Base-by-base conservation (phyloP, 345 rosid genomes). In the Mangifera indica region DNA sequence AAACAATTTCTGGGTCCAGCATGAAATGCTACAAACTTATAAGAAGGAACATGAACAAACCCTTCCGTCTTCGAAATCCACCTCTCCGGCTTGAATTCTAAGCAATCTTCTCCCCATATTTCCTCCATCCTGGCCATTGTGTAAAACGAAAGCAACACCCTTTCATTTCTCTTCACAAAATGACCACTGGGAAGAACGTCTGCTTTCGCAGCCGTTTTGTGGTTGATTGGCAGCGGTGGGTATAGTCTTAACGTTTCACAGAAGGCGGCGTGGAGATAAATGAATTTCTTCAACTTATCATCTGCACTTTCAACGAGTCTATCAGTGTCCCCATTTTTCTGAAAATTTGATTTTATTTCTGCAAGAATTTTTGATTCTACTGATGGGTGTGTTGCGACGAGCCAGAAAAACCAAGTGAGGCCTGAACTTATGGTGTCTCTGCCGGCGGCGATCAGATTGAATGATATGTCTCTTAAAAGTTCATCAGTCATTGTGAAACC, bases 381-480 rank as follows among this genome's bases (percentile, higher is more conserved):
- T 46, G 53, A 49, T 49, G 84, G 89, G 48, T 86, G 72, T 10
- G 70, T 81, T 0, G 78, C 63, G 10, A 79, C 52, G 12, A 83
- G 79, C 87, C 85, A 85, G 29, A 81, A 68, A 46, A 81, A 76
- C 87, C 87, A 85, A 32, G 71, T 32, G 37, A 83, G 75, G 14
- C 70, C 74, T n/a, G 82, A 60, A 44, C 68, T 79, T 66, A 82
- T 48, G 0, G 89, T 69, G 74, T 83, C 87, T 66, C 76, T 86
- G 15, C 85, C 89, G 15, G 84, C 89, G 26, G 49, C 45, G 42
- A 81, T 1, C n/a, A 83, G 64, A 29, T 45, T 80, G 4, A 72
- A 62, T 17, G 75, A 54, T 10, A 53, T 24, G 70, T 83, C 83
- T 72, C 81, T 80, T 1, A 80, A 40, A 40, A 72, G 72, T 45